Evolutionary conservation across 2,329 filamentous ascomycete genomes (phyloP).

Genomic region (Fusarium hostae): DNA sequence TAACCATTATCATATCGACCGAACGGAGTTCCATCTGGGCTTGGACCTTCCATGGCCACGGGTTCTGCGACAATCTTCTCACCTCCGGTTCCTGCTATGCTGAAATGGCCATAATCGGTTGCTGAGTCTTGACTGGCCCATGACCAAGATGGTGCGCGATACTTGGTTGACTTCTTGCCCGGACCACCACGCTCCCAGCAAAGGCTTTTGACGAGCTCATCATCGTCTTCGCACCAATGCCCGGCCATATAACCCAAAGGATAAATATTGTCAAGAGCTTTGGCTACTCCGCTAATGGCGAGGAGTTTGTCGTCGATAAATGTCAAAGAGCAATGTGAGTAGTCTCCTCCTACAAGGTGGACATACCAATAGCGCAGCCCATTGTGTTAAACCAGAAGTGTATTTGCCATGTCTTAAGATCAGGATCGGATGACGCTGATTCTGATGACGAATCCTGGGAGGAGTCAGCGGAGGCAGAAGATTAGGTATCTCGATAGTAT

Average conservation of each 20-base stretch:
- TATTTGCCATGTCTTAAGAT: too few relatives aligned
- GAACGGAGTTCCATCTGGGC: background rate
- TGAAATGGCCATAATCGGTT: background rate
- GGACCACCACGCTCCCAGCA: background rate
- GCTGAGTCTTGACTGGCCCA: constrained; percentile 11
- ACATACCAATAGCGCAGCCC: constrained; percentile 11
- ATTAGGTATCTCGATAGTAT: background rate
- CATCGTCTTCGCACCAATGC: constrained; percentile 1
- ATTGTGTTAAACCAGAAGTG: too few relatives aligned
- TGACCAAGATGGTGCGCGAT: constrained; percentile 8
- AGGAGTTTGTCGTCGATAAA: constrained; percentile 3
- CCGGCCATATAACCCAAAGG: constrained; percentile 2
- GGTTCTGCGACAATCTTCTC: background rate
- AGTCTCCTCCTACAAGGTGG: background rate
- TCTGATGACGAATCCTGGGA: background rate
- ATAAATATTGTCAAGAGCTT: background rate
- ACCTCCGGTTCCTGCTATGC: fast-evolving
- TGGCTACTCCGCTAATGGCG: background rate
- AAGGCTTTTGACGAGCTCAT: background rate
- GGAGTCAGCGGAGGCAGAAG: background rate
- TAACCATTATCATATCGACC: background rate
- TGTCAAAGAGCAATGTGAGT: background rate
- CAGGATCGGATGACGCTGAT: too few relatives aligned
- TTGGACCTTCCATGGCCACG: background rate
- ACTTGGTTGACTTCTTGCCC: background rate